These are phyloP conservation scores for Tulasnella sp. DNA, from an alignment of 768 basidiomycete genomes.

Conservation along the genomic window DNA sequence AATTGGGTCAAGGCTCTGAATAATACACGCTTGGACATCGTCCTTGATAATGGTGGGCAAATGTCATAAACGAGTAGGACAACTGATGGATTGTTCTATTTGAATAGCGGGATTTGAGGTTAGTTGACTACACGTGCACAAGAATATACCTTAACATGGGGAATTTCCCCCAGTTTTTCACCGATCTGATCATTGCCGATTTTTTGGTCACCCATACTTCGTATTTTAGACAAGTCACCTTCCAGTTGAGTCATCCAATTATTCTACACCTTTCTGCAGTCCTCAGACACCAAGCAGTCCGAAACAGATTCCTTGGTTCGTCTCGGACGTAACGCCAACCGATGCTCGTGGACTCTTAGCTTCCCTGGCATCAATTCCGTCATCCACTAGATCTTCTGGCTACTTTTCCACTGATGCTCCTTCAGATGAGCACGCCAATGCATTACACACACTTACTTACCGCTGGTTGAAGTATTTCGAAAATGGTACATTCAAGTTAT, in stretches of 20 bases:
- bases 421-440: neutral
- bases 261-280: constrained; percentile 1
- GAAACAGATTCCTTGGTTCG: constrained; percentile 94
- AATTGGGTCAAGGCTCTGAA: constrained; percentile 45
- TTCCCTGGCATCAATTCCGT: constrained; percentile 26
- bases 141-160: neutral
- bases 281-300: constrained; percentile 38
- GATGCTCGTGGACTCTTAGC: constrained; percentile 62
- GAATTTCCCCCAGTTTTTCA: constrained; percentile 51
- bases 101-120: constrained; percentile 80
- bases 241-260: constrained; percentile 52
- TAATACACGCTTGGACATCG: constrained; percentile 56
- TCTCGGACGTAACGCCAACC: constrained; percentile 80
- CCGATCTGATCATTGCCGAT: constrained; percentile 85
- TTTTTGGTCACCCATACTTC: constrained; percentile 86
- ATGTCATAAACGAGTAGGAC: neutral
- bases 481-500: constrained; percentile 55
- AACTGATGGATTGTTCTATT: neutral
- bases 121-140: constrained; percentile 8
- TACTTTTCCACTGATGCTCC: constrained; percentile 7
- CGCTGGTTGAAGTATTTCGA: constrained; percentile 68
- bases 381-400: neutral
- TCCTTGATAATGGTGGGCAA: constrained; percentile 76
- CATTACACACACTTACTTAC: constrained; percentile 42
- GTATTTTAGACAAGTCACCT: constrained; percentile 64